A percentile compares a stretch with the other conserved stretches of the same genome.
These are phyloP conservation scores for Botrytis aclada DNA, from an alignment of 2,329 filamentous ascomycete species.

Conservation along the genomic window DNA sequence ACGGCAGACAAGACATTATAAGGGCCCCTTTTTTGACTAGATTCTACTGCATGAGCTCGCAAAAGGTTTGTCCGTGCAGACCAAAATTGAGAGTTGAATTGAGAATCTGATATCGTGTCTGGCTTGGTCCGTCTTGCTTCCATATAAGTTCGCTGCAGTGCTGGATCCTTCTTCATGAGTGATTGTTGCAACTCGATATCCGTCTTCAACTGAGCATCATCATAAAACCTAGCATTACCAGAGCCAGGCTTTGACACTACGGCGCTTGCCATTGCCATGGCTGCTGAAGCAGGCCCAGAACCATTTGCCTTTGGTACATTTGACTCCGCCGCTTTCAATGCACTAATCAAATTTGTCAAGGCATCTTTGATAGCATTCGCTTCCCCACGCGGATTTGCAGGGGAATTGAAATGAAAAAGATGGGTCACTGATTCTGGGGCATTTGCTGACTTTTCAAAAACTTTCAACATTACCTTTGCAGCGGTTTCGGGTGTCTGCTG, in stretches of 20 bases:
- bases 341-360: constrained; percentile 68
- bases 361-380: constrained; percentile 82
- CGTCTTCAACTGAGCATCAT: constrained; percentile 72
- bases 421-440: constrained; percentile 64
- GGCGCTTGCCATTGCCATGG: constrained; percentile 76
- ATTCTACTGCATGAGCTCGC: constrained; percentile 86
- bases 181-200: constrained; percentile 85
- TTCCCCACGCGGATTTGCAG: constrained; percentile 71
- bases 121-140: constrained; percentile 82
- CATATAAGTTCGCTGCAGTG: constrained; percentile 79
- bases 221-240: constrained; percentile 65
- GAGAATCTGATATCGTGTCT: constrained; percentile 71
- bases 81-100: constrained; percentile 95
- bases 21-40: constrained; percentile 77
- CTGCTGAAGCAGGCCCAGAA: constrained; percentile 54
- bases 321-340: constrained; percentile 48
- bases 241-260: constrained; percentile 49
- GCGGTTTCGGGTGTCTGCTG: constrained; percentile 90
- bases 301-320: constrained; percentile 35
- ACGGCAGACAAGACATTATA: constrained; percentile 93
- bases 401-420: constrained; percentile 85
- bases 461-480: constrained; percentile 89
- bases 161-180: constrained; percentile 75
- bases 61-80: constrained; percentile 81
- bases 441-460: constrained; percentile 69